A percentile compares a stretch with the other conserved stretches of the same genome.
Evolutionary conservation across 495 filamentous ascomycete species (phyloP).

Genomic region (Aspergillus bertholletiae): DNA sequence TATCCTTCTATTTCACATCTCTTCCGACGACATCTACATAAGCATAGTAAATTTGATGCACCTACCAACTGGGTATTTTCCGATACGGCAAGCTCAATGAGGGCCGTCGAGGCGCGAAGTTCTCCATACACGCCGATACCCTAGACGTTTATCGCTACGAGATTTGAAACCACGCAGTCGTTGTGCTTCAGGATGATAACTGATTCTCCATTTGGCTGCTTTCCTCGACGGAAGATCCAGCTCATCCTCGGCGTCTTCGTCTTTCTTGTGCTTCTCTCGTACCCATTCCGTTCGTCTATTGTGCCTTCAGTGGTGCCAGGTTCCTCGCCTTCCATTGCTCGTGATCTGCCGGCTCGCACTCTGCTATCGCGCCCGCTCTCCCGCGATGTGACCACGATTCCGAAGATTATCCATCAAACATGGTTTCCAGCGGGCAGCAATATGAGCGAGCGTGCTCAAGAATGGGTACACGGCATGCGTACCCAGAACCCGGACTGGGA

Average conservation of each 20-base stretch:
- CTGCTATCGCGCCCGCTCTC: constrained; percentile 15
- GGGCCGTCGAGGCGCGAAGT: not conserved
- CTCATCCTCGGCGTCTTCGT: not conserved
- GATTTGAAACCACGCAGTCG: not conserved
- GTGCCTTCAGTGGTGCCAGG: not conserved
- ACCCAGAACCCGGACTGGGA: constrained; percentile 18
- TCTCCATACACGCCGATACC: not conserved
- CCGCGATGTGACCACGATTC: constrained; percentile 12
- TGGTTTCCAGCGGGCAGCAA: constrained; percentile 23
- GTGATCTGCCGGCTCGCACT: constrained; percentile 1
- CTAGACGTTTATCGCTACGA: not conserved
- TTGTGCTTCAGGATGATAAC: not conserved
- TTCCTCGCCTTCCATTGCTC: not conserved
- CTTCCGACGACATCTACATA: not conserved
- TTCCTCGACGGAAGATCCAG: not conserved
- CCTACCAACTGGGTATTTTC: not conserved
- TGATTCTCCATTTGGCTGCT: not conserved
- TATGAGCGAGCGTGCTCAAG: constrained; percentile 18
- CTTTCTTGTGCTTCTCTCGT: not conserved
- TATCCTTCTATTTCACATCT: not conserved
- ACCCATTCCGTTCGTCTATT: not conserved
- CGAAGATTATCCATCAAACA: constrained; percentile 22
- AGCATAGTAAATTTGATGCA: not conserved
- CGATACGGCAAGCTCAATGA: not conserved
- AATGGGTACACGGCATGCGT: constrained; percentile 16